phyloP scores from a whole-genome alignment of 2,329 filamentous ascomycete species.

The Colletotrichum eleusines region DNA sequence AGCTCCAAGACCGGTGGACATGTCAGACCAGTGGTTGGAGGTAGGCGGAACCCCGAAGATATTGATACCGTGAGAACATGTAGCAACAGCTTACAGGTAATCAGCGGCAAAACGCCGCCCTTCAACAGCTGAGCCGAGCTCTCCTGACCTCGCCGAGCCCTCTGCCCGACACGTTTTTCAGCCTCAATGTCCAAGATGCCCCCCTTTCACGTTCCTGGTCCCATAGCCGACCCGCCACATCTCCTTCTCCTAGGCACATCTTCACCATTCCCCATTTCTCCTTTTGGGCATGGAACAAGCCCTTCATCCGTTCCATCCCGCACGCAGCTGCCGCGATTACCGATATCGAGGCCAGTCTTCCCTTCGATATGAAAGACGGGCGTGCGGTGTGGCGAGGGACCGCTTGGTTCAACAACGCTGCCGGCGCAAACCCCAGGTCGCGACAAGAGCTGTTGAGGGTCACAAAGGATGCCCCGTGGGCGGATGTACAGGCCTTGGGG shows the following conservation, averaged over 20 bases:
- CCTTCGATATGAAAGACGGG: slow-evolving; percentile 51
- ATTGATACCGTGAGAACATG: neutral
- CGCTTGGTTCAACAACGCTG: slow-evolving; percentile 61
- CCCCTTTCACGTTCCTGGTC: slow-evolving; percentile 58
- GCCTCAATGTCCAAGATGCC: slow-evolving; percentile 64
- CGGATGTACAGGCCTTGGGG: slow-evolving; percentile 59
- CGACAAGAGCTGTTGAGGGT: slow-evolving; percentile 55
- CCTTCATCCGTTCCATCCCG: slow-evolving; percentile 60
- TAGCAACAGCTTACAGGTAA: slow-evolving; percentile 24
- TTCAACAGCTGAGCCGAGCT: slow-evolving; percentile 66
- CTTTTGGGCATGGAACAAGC: slow-evolving; percentile 66
- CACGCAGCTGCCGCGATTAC: slow-evolving; percentile 54
- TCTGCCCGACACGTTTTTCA: slow-evolving; percentile 64
- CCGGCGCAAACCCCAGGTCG: slow-evolving; percentile 50
- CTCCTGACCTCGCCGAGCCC: slow-evolving; percentile 61
- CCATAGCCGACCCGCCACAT: slow-evolving; percentile 60
- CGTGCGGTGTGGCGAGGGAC: slow-evolving; percentile 66
- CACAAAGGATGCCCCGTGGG: slow-evolving; percentile 56
- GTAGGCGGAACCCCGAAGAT: slow-evolving; percentile 34
- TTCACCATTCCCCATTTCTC: slow-evolving; percentile 69
- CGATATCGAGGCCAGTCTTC: slow-evolving; percentile 50
- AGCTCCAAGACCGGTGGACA: slow-evolving; percentile 53
- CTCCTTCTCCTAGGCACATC: slow-evolving; percentile 50
- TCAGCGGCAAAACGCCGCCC: slow-evolving; percentile 62
- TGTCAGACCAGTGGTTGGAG: slow-evolving; percentile 59